These are phyloP conservation scores for Podila horticola DNA, from an alignment of 192 early-diverging fungal genomes.

Conservation along the genomic window DNA sequence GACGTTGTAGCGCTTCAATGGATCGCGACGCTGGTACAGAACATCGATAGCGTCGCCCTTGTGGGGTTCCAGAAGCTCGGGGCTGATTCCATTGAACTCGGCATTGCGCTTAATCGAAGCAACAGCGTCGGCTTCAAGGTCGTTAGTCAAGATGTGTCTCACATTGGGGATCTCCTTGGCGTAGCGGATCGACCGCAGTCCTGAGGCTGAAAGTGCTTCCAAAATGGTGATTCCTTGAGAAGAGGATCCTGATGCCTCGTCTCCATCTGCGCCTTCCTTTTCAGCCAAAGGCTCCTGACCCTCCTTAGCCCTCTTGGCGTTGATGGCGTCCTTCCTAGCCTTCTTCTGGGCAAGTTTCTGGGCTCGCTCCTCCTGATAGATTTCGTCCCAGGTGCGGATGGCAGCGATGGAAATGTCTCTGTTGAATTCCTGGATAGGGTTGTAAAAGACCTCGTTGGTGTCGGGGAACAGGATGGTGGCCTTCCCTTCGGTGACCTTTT, in stretches of 20 bases:
- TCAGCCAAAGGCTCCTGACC: slow-evolving; percentile 32
- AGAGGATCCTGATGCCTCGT: slow-evolving; percentile 14
- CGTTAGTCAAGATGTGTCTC: slow-evolving; percentile 89
- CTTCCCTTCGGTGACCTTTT: slow-evolving; percentile 77
- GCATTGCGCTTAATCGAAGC: slow-evolving; percentile 88
- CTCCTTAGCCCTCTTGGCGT: slow-evolving; percentile 31
- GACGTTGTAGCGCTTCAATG: slow-evolving; percentile 75
- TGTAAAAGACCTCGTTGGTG: slow-evolving; percentile 97
- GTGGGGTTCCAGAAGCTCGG: slow-evolving; percentile 80
- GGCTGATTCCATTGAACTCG: slow-evolving; percentile 81
- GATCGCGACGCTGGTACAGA: slow-evolving; percentile 73
- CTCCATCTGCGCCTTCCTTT: slow-evolving; percentile 24
- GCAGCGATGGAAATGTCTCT: slow-evolving; percentile 97
- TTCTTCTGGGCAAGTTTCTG: slow-evolving; percentile 65
- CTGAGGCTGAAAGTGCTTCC: slow-evolving; percentile 95
- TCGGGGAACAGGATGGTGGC: slow-evolving; percentile 89
- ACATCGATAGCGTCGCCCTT: slow-evolving; percentile 86
- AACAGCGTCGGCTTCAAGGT: slow-evolving; percentile 90
- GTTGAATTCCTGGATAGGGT: slow-evolving; percentile 98
- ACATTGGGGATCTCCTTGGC: slow-evolving; percentile 91
- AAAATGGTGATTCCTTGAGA: slow-evolving; percentile 71
- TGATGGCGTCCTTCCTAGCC: slow-evolving; percentile 37
- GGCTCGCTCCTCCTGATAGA: slow-evolving; percentile 72
- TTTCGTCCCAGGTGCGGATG: slow-evolving; percentile 91
- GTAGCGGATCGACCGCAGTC: slow-evolving; percentile 95